Evolutionary conservation across 306 rosid species (phyloP).

Genomic region (Pueraria montana): DNA sequence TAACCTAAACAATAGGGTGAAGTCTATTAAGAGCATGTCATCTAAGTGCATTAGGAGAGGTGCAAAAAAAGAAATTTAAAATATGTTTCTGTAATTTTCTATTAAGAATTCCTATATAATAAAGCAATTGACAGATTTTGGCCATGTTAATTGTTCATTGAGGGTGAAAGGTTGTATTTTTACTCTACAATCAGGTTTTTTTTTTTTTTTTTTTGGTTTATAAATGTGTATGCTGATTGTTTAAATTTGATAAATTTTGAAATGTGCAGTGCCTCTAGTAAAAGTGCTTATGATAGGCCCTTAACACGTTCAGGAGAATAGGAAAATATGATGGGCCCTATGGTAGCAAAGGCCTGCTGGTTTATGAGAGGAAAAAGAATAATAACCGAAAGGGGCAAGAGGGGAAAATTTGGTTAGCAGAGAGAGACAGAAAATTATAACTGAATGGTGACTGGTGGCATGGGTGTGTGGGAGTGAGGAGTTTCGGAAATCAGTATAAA

Average conservation of each 20-base stretch:
- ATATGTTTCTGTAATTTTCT: conserved; percentile 3
- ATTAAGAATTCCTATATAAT: background rate
- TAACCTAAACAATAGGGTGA: background rate
- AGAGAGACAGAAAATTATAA: background rate
- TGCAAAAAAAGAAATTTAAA: conserved; percentile 1
- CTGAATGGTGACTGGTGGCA: background rate
- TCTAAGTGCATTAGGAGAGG: background rate
- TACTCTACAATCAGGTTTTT: too few relatives aligned
- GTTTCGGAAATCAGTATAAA: background rate
- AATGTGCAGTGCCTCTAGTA: background rate
- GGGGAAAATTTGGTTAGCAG: background rate
- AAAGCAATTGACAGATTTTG: background rate
- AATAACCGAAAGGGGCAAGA: background rate
- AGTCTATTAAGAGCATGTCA: background rate
- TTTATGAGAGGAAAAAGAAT: background rate
- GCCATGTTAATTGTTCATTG: conserved; percentile 5
- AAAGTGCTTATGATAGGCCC: background rate
- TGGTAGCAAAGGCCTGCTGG: background rate
- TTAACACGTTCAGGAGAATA: background rate
- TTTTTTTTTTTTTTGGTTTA: background rate
- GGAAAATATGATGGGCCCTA: background rate
- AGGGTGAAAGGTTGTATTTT: background rate
- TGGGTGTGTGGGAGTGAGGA: background rate
- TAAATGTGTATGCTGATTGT: background rate
- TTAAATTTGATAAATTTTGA: background rate